Evolutionary conservation across 1,284 basidiomycete genomes (phyloP), one percentile per base, ranked within the genome.

Genomic region (Malassezia equina): DNA sequence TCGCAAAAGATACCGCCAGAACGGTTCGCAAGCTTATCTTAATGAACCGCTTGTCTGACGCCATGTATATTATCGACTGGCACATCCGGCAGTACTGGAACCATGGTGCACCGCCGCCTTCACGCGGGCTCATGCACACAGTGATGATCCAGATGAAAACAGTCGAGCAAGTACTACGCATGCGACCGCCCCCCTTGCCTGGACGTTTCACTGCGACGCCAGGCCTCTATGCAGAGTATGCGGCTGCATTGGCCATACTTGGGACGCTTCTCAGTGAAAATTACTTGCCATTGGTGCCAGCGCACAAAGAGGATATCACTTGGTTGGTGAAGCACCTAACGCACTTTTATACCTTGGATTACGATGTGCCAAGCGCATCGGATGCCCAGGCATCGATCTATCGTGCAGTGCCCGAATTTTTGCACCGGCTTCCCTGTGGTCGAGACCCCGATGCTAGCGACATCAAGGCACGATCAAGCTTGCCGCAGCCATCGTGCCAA

Each of bases 101-200:
- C 5, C 24, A 32, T n/a, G 42, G 25, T 7, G 25, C 25, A 19
- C 36, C 49, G 21, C 29, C 49, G 31, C 55, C 50, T 11, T 57
- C 55, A 13, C 50, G 33, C n/a, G 43, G 43, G 29, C 27, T 57
- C 9, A 32, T 57, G 49, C 55, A 57, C 29, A 47, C 45, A 8
- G 19, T 57, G 49, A 57, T 57, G 55, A 36, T 57, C 25, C 47
- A 52, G 43, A 52, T 57, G 55, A 33, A 34, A 7, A 19, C 27
- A 19, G 31, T 47, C 23, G 41, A 29, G 15, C 32, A 32, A 6
- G 34, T 43, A 15, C 15, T 57, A 3, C 34, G 19, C 3, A 4
- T 19, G 9, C 31, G 25, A 4, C 31, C 47, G 9, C 33, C 43
- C 8, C 41, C 32, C 19, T 8, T 13, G 17, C 32, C 31, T 11